Conservation (phyloP, 2,329 filamentous ascomycete genomes). For the Tolypocladium pustulatum region DNA sequence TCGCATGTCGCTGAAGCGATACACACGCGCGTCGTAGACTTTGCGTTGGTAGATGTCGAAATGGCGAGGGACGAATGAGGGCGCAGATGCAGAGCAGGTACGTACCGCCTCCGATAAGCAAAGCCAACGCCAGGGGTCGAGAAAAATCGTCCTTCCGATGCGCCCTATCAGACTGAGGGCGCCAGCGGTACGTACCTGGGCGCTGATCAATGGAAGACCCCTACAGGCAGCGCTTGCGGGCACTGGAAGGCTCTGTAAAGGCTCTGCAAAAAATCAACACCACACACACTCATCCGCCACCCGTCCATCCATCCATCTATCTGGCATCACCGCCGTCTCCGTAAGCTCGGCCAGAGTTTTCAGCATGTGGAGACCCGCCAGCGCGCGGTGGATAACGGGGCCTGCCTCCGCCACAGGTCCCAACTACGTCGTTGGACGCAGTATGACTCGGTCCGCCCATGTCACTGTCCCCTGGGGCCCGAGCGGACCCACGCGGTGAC, state of each 20-base stretch:
- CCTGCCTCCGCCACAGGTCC: not conserved
- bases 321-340: not conserved
- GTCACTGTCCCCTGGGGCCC: not conserved
- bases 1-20: not conserved
- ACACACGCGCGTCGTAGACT: not conserved
- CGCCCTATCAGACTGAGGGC: not conserved
- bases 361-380: not conserved
- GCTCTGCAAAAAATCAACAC: not conserved
- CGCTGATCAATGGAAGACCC: not conserved
- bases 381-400: not conserved
- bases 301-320: too few relatives aligned
- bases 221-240: not conserved
- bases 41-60: not conserved
- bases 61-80: not conserved
- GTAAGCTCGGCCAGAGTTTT: not conserved
- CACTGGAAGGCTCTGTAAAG: not conserved
- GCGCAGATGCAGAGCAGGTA: not conserved
- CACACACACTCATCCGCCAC: not conserved
- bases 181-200: not conserved
- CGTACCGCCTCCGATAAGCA: not conserved
- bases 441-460: not conserved
- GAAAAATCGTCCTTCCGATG: not conserved
- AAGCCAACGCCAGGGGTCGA: not conserved
- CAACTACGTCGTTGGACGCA: not conserved
- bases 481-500: conserved; percentile 2